Conservation (phyloP, 331 rosid species). For the Rosa hybrid region DNA sequence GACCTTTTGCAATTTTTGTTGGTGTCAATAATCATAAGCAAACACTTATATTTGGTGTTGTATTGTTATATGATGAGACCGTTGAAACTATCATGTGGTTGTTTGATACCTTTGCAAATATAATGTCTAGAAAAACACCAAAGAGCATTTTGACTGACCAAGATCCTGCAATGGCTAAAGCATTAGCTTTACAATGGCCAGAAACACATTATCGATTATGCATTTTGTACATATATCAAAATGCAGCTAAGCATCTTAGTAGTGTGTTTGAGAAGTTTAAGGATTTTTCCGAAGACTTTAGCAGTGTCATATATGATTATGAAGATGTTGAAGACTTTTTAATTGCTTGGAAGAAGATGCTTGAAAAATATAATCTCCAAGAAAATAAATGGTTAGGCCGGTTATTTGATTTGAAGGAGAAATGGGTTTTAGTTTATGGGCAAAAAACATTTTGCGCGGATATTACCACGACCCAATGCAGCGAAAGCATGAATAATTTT, state of each 20-base stretch:
- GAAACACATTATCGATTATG: neutral
- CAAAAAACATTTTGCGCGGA: neutral
- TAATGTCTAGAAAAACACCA: neutral
- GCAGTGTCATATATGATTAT: neutral
- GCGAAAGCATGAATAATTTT: neutral
- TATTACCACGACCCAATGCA: neutral
- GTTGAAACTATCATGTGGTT: neutral
- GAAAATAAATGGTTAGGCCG: neutral
- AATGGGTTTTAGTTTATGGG: neutral
- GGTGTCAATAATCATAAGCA: neutral
- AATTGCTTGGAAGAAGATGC: neutral
- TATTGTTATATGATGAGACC: neutral
- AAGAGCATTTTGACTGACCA: neutral
- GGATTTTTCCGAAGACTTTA: neutral
- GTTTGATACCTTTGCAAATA: neutral
- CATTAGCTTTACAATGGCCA: neutral
- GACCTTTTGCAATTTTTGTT: neutral
- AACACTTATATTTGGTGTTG: neutral
- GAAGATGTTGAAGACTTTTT: neutral
- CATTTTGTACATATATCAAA: constrained; percentile 2
- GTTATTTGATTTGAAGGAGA: neutral
- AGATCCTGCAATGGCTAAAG: constrained; percentile 14
- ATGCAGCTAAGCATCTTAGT: neutral
- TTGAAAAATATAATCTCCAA: too few relatives aligned
- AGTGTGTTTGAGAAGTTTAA: too few relatives aligned